Base-by-base conservation (phyloP, 2,329 filamentous ascomycete genomes). In the Colletotrichum lupini region DNA sequence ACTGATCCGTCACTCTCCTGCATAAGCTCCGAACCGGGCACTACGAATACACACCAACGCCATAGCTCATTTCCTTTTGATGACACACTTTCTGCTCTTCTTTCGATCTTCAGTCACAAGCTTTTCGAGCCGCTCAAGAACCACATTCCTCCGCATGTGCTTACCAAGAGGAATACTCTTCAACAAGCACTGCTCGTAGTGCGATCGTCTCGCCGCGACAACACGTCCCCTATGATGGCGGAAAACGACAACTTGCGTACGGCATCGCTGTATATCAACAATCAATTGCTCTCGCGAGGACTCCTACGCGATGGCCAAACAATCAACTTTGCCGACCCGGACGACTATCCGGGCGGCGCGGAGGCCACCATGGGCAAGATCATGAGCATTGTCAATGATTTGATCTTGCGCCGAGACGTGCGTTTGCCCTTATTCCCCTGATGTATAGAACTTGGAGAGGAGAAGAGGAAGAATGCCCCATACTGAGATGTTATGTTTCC, bases 311-410 rank as follows among this genome's bases (percentile, higher is more conserved):
- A 92, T 88, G 91, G 93, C 76, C 90, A 93, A 78, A 86, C 85
- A 55, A 94, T 99, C 82, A 92, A 98, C 82, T 99, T 99, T 81
- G 92, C 93, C 73, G 86, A 91, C 75, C 92, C 94, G 9, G 90
- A 90, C 66, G 87, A 90, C 75, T 88, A 87, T 72, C 90, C 92
- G 75, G 88, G 88, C 22, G 90, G 89, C 22, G 87, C 90, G 49
- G 88, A 87, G 55, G 90, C 89, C 63, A 94, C 93, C 22, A 96
- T 97, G 92, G 93, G 93, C 24, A 91, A 92, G 76, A 92, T 98
- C 77, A 98, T 99, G 84, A 94, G 96, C 80, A 89, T 99, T 28
- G 91, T 99, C 61, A 98, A 99, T 82, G 97, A 99, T 80, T 84
- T 99, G 77, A 94, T 99, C 72, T 82, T 98, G 73, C 91, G 95